Conservation (phyloP, 169 alveolate genomes). For the Babesia microti region DNA sequence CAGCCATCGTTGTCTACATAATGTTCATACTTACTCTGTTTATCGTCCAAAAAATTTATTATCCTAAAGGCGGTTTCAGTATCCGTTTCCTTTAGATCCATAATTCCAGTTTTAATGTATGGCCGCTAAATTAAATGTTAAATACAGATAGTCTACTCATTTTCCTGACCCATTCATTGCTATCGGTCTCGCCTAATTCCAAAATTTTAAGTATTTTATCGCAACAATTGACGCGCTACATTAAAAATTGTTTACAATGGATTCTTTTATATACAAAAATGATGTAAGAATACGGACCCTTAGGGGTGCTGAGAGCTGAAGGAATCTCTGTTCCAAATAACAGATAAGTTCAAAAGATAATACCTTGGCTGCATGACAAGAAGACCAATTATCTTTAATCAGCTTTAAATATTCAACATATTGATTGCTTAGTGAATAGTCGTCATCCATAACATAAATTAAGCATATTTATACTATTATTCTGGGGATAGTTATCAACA, state of each 20-base stretch:
- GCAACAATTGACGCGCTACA: slow-evolving; percentile 20
- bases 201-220: slow-evolving; percentile 15
- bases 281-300: slow-evolving; percentile 65
- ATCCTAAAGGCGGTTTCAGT: slow-evolving; percentile 79
- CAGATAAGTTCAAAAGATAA: slow-evolving; percentile 50
- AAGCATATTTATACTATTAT: too few species aligned
- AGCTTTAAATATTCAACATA: slow-evolving; percentile 46
- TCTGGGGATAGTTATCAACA: too few species aligned
- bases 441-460: too few species aligned
- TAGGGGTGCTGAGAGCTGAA: slow-evolving; percentile 66
- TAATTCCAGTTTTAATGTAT: slow-evolving; percentile 66
- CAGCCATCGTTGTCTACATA: not conserved
- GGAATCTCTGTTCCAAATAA: slow-evolving; percentile 61
- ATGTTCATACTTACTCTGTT: slow-evolving; percentile 27
- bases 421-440: slow-evolving; percentile 37
- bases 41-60: slow-evolving; percentile 70
- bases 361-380: slow-evolving; percentile 68
- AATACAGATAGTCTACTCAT: slow-evolving; percentile 64
- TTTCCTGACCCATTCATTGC: slow-evolving; percentile 81
- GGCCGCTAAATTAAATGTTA: slow-evolving; percentile 49
- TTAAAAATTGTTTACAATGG: slow-evolving; percentile 35
- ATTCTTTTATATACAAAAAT: slow-evolving; percentile 55
- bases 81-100: slow-evolving; percentile 74
- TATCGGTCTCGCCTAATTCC: slow-evolving; percentile 66
- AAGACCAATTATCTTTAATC: slow-evolving; percentile 67